Evolutionary conservation across 1,284 basidiomycete genomes (phyloP).

Genomic region (Macrocystidia cucumis): DNA sequence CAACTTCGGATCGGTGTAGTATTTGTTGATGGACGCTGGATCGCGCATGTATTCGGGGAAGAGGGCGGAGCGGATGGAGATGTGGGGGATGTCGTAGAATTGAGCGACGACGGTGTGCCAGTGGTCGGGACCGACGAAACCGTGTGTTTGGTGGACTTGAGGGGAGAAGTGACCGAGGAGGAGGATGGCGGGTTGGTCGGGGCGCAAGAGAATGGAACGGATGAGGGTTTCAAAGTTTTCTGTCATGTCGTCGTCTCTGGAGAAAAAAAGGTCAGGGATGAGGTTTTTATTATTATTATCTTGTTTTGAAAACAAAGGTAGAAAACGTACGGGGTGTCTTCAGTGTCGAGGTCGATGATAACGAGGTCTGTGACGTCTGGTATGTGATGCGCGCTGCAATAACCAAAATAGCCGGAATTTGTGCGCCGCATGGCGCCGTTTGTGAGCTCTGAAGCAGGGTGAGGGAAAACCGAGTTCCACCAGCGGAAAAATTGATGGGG

Average conservation of each 20-base stretch:
- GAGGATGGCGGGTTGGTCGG: conserved; percentile 84
- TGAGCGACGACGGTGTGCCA: conserved; percentile 86
- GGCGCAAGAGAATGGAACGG: conserved; percentile 82
- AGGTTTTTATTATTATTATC: conserved; percentile 1
- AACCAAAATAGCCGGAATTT: conserved; percentile 88
- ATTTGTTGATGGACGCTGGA: conserved; percentile 61
- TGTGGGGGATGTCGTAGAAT: conserved; percentile 92
- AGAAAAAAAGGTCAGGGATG: conserved; percentile 1
- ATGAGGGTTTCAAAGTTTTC: conserved; percentile 87
- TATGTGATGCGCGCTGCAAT: conserved; percentile 85
- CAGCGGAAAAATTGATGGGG: conserved; percentile 88
- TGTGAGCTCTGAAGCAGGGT: conserved; percentile 90
- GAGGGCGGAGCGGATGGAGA: conserved; percentile 77
- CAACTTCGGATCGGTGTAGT: conserved; percentile 81
- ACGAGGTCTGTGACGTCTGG: conserved; percentile 90
- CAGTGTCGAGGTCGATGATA: conserved; percentile 87
- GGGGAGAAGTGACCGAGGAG: conserved; percentile 90
- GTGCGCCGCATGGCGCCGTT: conserved; percentile 90
- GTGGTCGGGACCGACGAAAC: conserved; percentile 83
- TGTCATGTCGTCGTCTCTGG: conserved; percentile 64
- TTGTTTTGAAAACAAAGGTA: background rate
- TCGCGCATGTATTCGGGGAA: conserved; percentile 78
- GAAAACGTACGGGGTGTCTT: conserved; percentile 71
- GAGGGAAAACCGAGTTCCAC: conserved; percentile 93
- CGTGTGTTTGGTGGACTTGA: conserved; percentile 70